A percentile compares a stretch with the other conserved stretches of the same genome.
Evolutionary conservation across 352 stramenopile species (phyloP).

Genomic region (Phytophthora multivora): DNA sequence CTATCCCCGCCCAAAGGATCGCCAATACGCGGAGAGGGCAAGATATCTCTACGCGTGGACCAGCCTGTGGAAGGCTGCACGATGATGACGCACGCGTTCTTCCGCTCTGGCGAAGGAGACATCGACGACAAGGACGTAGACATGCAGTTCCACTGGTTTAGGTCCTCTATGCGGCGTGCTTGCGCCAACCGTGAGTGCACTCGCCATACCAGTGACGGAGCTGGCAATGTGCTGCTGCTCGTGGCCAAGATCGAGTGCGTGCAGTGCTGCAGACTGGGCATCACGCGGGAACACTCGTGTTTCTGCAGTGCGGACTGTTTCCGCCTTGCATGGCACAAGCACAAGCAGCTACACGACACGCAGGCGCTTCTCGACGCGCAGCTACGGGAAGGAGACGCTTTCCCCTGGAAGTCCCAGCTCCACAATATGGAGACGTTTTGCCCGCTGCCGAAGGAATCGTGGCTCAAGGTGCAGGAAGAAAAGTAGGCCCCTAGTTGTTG

Average conservation of each 20-base stretch:
- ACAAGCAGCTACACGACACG: slow-evolving; percentile 67
- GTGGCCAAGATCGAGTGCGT: slow-evolving; percentile 79
- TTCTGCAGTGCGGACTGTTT: slow-evolving; percentile 79
- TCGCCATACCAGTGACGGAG: slow-evolving; percentile 49
- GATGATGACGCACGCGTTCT: slow-evolving; percentile 83
- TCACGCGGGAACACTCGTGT: slow-evolving; percentile 68
- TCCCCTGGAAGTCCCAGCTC: slow-evolving; percentile 68
- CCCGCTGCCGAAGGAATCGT: slow-evolving; percentile 53
- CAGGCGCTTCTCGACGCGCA: slow-evolving; percentile 30
- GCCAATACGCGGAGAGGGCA: slow-evolving; percentile 64
- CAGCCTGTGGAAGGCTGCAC: slow-evolving; percentile 72
- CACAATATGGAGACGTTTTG: slow-evolving; percentile 66
- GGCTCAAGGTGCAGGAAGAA: slow-evolving; percentile 66
- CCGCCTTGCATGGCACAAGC: slow-evolving; percentile 62
- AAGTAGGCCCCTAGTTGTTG: slow-evolving; percentile 52
- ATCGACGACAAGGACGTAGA: slow-evolving; percentile 77
- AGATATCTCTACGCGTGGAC: slow-evolving; percentile 78
- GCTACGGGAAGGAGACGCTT: slow-evolving; percentile 8
- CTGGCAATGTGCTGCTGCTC: slow-evolving; percentile 70
- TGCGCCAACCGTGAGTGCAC: slow-evolving; percentile 70
- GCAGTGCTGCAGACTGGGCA: slow-evolving; percentile 64
- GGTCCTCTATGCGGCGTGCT: slow-evolving; percentile 54
- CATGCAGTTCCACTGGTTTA: slow-evolving; percentile 74
- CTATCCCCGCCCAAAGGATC: slow-evolving; percentile 58
- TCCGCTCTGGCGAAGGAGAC: slow-evolving; percentile 67